Evolutionary conservation across 305 asterid species (phyloP), one percentile per base, ranked within the genome.

Genomic region (Solanum hybrid): DNA sequence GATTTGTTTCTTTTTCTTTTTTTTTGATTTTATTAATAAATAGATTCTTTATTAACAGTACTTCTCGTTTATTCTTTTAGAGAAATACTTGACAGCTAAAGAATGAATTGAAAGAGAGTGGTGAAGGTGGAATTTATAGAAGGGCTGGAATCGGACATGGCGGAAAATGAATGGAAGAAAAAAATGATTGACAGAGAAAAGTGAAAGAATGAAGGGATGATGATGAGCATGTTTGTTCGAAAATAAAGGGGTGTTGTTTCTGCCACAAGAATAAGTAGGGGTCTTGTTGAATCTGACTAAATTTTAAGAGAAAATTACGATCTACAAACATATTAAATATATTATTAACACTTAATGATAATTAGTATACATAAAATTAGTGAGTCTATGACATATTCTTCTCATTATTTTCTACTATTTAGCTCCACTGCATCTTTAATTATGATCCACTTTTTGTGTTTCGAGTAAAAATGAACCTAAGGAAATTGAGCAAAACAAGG

Each of bases 41-140:
- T 29, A 29, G 79, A 88, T 79, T 88, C 86, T 78, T 88, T 78
- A 35, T 29, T 45, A 29, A 87, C 87, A 86, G 92, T 32, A 89
- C 45, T 92, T 92, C 94, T 91, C 92, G 19, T 0, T 88, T 29
- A 26, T 76, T 1, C 6, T 32, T 29, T 31, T 4, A 87, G 91
- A 90, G 91, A 91, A 93, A 93, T 36, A 92, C 90, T 90, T 91
- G 78, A 29, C 24, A 60, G 45, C 69, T 85, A 89, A 88, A 90
- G 90, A 90, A 88, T 88, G 82, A 81, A 35, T 78, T 34, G 35
- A 29, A 73, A 29, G 7, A n/a, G 64, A 51, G 82, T 19, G 80
- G 56, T 91, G 72, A 27, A 17, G 80, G 64, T 27, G 85, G 85
- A 1, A 84, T 89, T 88, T 90, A 78, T 79, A 89, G 64, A 86